Conservation (phyloP, 352 stramenopile genomes). For the Phytophthora lateralis region DNA sequence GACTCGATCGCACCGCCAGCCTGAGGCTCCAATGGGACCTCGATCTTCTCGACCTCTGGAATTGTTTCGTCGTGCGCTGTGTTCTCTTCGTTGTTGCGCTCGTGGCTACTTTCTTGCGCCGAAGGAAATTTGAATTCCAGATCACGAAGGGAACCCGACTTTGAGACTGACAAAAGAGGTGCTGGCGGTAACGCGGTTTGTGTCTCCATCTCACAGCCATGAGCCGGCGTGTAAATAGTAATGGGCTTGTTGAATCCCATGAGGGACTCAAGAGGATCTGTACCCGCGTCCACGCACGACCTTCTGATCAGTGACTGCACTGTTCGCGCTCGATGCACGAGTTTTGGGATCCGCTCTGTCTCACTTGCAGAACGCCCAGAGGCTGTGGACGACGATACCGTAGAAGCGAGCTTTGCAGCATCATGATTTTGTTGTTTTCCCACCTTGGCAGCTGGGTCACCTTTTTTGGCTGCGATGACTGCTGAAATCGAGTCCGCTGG, state of each 20-base stretch:
- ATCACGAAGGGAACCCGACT: slow-evolving; percentile 14
- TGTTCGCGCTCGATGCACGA: slow-evolving; percentile 27
- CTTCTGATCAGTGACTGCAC: slow-evolving; percentile 35
- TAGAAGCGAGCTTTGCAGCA: slow-evolving; percentile 1
- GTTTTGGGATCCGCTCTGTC: slow-evolving; percentile 15
- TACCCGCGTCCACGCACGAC: slow-evolving; percentile 52
- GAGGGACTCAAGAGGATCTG: slow-evolving; percentile 62
- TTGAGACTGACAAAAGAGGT: slow-evolving; percentile 28
- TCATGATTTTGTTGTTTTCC: slow-evolving; percentile 1
- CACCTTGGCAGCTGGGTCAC: slow-evolving; percentile 7
- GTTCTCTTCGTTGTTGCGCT: slow-evolving; percentile 15
- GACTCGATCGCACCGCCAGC: slow-evolving; percentile 46
- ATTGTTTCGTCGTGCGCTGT: slow-evolving; percentile 10
- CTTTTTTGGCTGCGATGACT: slow-evolving; percentile 14
- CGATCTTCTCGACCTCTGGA: slow-evolving; percentile 1
- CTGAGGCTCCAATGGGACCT: slow-evolving; percentile 23
- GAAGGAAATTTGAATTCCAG: not conserved
- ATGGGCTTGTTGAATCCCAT: slow-evolving; percentile 26
- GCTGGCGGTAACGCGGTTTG: slow-evolving; percentile 53
- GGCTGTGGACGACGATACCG: not conserved
- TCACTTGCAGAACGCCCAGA: slow-evolving; percentile 12
- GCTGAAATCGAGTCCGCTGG: slow-evolving; percentile 14
- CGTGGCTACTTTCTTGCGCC: not conserved
- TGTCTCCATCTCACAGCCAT: slow-evolving; percentile 51
- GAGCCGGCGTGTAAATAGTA: not conserved